Percentiles rank a stretch among this genome's conserved stretches.
These are phyloP conservation scores for Fusarium abutilonis DNA, from an alignment of 2,329 filamentous ascomycete species.

Conservation along the genomic window DNA sequence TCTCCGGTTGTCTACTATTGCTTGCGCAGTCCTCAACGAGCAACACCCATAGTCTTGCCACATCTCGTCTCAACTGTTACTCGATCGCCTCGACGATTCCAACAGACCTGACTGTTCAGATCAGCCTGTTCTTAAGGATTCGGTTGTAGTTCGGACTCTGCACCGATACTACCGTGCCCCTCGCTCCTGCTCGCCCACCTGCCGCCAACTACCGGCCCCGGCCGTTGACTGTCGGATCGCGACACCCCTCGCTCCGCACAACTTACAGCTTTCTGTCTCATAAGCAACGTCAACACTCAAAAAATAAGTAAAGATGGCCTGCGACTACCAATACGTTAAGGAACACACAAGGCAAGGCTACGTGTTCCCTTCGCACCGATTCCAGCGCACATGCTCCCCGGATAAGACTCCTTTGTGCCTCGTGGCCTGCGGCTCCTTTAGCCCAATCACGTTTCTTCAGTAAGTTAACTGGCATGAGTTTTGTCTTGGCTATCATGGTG, in stretches of 20 bases:
- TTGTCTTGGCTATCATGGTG: too few relatives aligned
- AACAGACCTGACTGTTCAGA: not conserved
- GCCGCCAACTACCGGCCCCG: conserved; percentile 34
- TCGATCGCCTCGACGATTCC: conserved; percentile 2
- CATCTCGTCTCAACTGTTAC: conserved; percentile 10
- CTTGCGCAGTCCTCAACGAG: conserved; percentile 11
- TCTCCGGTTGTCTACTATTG: conserved; percentile 18
- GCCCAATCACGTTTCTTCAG: conserved; percentile 30
- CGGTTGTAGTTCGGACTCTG: conserved; percentile 29
- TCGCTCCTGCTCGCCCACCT: conserved; percentile 26
- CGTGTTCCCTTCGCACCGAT: conserved; percentile 68
- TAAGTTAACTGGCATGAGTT: conserved; percentile 7
- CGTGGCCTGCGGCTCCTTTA: conserved; percentile 73
- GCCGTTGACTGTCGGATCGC: conserved; percentile 28
- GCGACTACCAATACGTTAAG: conserved; percentile 50
- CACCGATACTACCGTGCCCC: conserved; percentile 30
- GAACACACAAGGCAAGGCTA: conserved; percentile 57
- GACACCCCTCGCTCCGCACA: conserved; percentile 31
- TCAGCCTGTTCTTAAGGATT: conserved; percentile 6
- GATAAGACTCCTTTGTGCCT: conserved; percentile 71
- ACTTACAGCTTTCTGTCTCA: conserved; percentile 14
- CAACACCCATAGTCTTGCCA: conserved; percentile 16
- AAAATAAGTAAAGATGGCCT: conserved; percentile 37
- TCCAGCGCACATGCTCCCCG: conserved; percentile 65
- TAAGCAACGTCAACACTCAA: conserved; percentile 9